phyloP scores from a whole-genome alignment of 2,329 filamentous ascomycete genomes.

The Lasiodiplodia sp. region DNA sequence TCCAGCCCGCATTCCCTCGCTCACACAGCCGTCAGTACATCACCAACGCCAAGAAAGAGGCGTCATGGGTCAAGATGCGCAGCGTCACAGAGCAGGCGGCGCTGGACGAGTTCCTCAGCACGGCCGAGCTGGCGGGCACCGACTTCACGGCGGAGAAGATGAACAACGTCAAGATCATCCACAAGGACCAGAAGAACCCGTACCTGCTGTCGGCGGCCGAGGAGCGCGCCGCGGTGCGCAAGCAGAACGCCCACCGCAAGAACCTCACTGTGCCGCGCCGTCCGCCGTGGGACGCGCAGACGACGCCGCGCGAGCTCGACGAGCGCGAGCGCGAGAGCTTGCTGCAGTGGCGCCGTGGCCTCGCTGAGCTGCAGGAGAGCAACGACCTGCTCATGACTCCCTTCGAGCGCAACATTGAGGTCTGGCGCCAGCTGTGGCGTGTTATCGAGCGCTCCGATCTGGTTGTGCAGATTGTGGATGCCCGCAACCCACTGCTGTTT shows the following conservation, averaged over 20 bases:
- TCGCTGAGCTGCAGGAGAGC: conserved; percentile 92
- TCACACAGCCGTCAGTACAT: conserved; percentile 70
- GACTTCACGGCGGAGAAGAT: conserved; percentile 99
- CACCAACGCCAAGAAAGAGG: conserved; percentile 88
- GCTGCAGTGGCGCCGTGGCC: conserved; percentile 84
- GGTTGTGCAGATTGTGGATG: conserved; percentile 97
- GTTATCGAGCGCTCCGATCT: conserved; percentile 97
- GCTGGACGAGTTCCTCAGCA: conserved; percentile 94
- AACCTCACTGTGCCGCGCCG: conserved; percentile 88
- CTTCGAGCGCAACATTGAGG: conserved; percentile 95
- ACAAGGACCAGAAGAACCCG: conserved; percentile 94
- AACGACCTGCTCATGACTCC: conserved; percentile 96
- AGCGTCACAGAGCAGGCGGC: conserved; percentile 97
- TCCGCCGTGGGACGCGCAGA: conserved; percentile 85
- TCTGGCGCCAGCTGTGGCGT: conserved; percentile 97
- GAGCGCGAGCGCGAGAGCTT: conserved; percentile 79
- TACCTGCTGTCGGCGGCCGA: conserved; percentile 87
- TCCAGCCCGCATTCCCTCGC: neutral
- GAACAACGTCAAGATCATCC: conserved; percentile 99
- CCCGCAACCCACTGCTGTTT: conserved; percentile 91
- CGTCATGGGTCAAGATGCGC: conserved; percentile 98
- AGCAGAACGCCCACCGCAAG: conserved; percentile 81
- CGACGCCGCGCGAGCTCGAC: conserved; percentile 84
- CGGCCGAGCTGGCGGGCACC: conserved; percentile 94
- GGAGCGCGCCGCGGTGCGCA: conserved; percentile 77